Base-by-base conservation (phyloP, 768 basidiomycete species). In the Mycena leptocephala region DNA sequence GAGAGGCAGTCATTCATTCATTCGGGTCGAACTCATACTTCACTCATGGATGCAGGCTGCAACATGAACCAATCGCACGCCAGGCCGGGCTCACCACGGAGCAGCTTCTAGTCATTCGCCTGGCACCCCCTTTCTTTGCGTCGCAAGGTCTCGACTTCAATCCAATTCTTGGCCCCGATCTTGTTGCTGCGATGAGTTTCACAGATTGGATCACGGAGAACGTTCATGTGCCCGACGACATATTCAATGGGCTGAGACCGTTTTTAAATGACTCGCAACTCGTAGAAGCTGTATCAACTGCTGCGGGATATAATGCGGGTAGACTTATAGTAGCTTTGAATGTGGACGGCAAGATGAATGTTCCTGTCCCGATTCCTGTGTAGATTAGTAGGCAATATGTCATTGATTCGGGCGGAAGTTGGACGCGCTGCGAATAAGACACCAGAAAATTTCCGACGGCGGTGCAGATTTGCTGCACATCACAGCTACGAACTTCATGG, bases 261-360 rank as follows among this genome's bases (percentile, higher is more conserved):
- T 78, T 82, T 71, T 75, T 84, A 63, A 80, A 72, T 58, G 81
- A 84, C 68, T 71, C 72, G 72, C 84, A 84, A 76, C 75, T 85
- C 41, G 79, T 85, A 5, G 83, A 84, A 56, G 85, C 83, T 0
- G 80, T 79, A 0, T 78, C 81, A 30, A 82, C 81, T n/a, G 83
- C 83, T 14, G 84, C 79, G n/a, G 81, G 78, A 28, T 84, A 84
- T 76, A 83, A 80, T 73, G 83, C 83, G 35, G 81, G 79, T 37
- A 73, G 85, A 24, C 81, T 85, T 37, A 74, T 85, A 26, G 80
- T 84, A 22, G 83, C 82, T 5, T 78, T 86, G 53, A 79, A 86
- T 68, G 83, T 85, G 14, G 85, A 85, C 71, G 81, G 77, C 35
- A 82, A 81, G 79, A 82, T 81, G 78, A 72, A 81, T 48, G 80